Evolutionary conservation across 306 rosid genomes (phyloP).

Genomic region (Acmispon strigosus): DNA sequence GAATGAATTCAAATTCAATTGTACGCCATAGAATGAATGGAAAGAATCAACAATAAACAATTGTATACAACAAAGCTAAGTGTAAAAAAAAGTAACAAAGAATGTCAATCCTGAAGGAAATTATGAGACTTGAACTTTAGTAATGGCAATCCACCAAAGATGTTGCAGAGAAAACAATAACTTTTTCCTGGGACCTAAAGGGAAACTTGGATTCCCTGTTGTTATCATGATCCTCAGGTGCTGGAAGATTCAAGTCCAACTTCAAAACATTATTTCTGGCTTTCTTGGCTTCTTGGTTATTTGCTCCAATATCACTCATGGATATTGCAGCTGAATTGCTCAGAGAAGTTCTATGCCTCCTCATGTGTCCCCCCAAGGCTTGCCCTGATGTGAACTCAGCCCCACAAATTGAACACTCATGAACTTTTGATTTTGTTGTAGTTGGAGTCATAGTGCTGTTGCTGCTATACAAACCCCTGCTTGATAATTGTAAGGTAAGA

Average conservation of each 20-base stretch:
- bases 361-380: slow-evolving; percentile 94
- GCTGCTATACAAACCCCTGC: not conserved
- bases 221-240: slow-evolving; percentile 50
- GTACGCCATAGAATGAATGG: slow-evolving; percentile 23
- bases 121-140: slow-evolving; percentile 13
- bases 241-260: slow-evolving; percentile 85
- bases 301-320: not conserved
- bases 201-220: slow-evolving; percentile 33
- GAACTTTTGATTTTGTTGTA: slow-evolving; percentile 46
- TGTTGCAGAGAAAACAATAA: slow-evolving; percentile 59
- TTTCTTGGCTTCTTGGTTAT: slow-evolving; percentile 12
- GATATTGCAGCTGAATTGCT: not conserved
- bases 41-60: slow-evolving; percentile 41
- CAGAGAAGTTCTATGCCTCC: slow-evolving; percentile 57
- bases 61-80: slow-evolving; percentile 15
- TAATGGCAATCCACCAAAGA: slow-evolving; percentile 79
- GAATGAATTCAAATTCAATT: slow-evolving; percentile 18
- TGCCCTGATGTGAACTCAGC: slow-evolving; percentile 77
- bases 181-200: slow-evolving; percentile 41
- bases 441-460: not conserved
- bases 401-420: slow-evolving; percentile 81
- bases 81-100: not conserved
- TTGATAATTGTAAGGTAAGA: slow-evolving; percentile 53
- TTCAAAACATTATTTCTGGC: slow-evolving; percentile 36
- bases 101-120: slow-evolving; percentile 19